Evolutionary conservation across 2,329 filamentous ascomycete genomes (phyloP).

Genomic region (Madurella mycetomatis): DNA sequence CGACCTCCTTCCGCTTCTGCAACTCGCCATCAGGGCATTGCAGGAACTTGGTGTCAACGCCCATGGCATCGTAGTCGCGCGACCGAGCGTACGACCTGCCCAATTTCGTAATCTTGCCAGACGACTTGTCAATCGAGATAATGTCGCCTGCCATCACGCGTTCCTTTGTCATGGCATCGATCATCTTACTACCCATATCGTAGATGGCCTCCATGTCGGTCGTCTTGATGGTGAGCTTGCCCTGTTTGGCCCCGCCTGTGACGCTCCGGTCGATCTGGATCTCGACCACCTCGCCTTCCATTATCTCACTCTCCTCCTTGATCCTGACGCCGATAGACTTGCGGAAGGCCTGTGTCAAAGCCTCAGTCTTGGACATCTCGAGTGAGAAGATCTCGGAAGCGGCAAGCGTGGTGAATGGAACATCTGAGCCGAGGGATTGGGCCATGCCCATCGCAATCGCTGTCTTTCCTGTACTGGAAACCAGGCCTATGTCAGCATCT

Average conservation of each 20-base stretch:
- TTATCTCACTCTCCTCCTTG: conserved; percentile 98
- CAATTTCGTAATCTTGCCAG: conserved; percentile 95
- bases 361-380: conserved; percentile 99
- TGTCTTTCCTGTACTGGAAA: conserved; percentile 83
- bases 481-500: conserved; percentile 16
- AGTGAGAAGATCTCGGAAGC: conserved; percentile 97
- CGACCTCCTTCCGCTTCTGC: conserved; percentile 93
- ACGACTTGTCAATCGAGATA: conserved; percentile 97
- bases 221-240: conserved; percentile 98
- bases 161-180: conserved; percentile 98
- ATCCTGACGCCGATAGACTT: conserved; percentile 98
- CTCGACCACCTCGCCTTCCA: conserved; percentile 97
- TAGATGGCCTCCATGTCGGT: conserved; percentile 99
- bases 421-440: conserved; percentile 87
- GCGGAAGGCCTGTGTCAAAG: conserved; percentile 95
- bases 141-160: conserved; percentile 98
- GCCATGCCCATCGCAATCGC: conserved; percentile 99
- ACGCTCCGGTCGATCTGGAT: conserved; percentile 98
- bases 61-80: conserved; percentile 98
- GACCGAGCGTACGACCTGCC: conserved; percentile 92
- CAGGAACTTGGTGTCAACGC: conserved; percentile 94
- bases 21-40: conserved; percentile 97
- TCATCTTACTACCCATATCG: conserved; percentile 99
- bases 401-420: conserved; percentile 93
- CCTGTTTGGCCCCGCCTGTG: conserved; percentile 94